Evolutionary conservation across 176 grass and related monocot species (phyloP).

Genomic region (Melocanna baccifera): DNA sequence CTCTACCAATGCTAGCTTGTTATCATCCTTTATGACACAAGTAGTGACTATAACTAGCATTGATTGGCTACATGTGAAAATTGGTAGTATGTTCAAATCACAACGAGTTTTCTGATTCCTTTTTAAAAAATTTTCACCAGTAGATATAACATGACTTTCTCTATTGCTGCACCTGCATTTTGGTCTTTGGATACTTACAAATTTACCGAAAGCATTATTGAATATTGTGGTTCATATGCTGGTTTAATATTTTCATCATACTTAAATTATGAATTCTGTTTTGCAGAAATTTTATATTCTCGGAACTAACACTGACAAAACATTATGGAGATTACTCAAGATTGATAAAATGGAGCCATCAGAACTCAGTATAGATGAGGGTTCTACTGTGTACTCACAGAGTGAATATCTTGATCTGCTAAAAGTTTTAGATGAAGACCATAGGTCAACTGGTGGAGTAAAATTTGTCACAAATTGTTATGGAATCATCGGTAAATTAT

Average conservation of each 20-base stretch:
- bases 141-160: background rate
- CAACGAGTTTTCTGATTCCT: background rate
- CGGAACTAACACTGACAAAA: conserved; percentile 67
- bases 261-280: conserved; percentile 7
- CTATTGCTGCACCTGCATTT: background rate
- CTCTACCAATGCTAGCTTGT: background rate
- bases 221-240: background rate
- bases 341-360: conserved; percentile 86
- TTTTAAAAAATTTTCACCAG: background rate
- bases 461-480: conserved; percentile 90
- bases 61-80: background rate
- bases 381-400: conserved; percentile 51
- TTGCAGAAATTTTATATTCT: conserved; percentile 92
- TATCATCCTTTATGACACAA: background rate
- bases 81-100: background rate
- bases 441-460: conserved; percentile 71
- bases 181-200: background rate
- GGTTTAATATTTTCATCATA: conserved; percentile 2
- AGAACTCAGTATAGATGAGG: conserved; percentile 72
- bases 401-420: conserved; percentile 62
- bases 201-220: conserved; percentile 13
- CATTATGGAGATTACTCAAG: conserved; percentile 75
- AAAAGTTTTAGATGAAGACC: conserved; percentile 71
- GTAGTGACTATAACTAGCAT: background rate
- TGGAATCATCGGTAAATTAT: conserved; percentile 71